phyloP scores from a whole-genome alignment of 2,329 filamentous ascomycete species.

The Colletotrichum sp. region DNA sequence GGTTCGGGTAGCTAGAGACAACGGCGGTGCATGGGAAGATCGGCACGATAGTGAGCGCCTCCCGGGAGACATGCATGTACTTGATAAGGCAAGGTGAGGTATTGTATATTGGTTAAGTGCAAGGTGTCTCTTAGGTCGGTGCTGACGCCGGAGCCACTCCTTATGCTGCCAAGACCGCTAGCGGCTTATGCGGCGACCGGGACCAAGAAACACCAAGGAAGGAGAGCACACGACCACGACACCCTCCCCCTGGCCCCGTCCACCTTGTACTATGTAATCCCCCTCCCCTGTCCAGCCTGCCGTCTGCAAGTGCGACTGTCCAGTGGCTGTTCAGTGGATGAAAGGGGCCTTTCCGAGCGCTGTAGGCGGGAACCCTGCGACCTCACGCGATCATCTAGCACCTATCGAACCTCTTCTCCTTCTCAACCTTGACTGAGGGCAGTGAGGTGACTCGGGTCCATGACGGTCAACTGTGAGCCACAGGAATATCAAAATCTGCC shows the following conservation, averaged over 20 bases:
- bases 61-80: not conserved
- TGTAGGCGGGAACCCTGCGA: not conserved
- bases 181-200: constrained; percentile 12
- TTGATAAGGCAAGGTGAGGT: not conserved
- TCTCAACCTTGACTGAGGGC: not conserved
- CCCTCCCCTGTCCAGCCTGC: not conserved
- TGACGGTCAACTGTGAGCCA: not conserved
- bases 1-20: not conserved
- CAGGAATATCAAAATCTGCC: constrained; percentile 1
- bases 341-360: not conserved
- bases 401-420: not conserved
- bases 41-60: not conserved
- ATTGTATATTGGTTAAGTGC: not conserved
- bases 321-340: not conserved
- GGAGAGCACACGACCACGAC: constrained; percentile 13
- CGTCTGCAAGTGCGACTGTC: not conserved
- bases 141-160: not conserved
- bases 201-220: constrained; percentile 12
- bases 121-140: not conserved
- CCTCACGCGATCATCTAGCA: not conserved
- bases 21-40: not conserved
- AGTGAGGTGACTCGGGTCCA: not conserved
- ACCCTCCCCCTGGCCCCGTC: not conserved
- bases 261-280: not conserved
- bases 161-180: constrained; percentile 12